Evolutionary conservation across 148 eudicot genomes (phyloP), one percentile per base, ranked within the genome.

Genomic region (Persicaria tinctoria): DNA sequence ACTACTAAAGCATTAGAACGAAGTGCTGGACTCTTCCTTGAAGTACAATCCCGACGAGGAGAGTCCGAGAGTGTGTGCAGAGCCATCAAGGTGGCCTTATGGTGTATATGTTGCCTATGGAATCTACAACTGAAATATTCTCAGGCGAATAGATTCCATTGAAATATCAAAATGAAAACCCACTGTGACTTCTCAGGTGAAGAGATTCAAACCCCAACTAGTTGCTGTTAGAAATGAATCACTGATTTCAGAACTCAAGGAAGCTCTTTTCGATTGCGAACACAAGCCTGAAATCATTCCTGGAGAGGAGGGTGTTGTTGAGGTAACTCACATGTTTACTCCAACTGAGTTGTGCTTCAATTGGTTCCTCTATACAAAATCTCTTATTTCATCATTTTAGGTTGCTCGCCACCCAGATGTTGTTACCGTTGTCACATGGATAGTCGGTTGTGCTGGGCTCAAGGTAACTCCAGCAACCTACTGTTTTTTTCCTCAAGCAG

Each of bases 361-460:
- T 48, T 70, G 54, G 5, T 64, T n/a, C n/a, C n/a, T 38, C 46
- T 9, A 13, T 64, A 64, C 14, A 12, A 5, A 64, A 72, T 77
- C 76, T 41, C 12, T 5, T 57, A 50, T 83, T 76, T 45, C 5
- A 14, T 46, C 47, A 20, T 12, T 6, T 75, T 85, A 96, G 99
- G 99, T 96, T 83, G 99, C 99, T 68, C 97, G 97, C 63, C 99
- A 96, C 53, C 97, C 95, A 32, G 97, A 96, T 83, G 96, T 93
- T 77, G 91, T 76, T 63, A 89, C 87, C 68, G 99, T 92, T 64
- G 97, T 96, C 72, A 96, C 99, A 49, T 97, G 97, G 78, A 96
- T 96, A 79, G 99, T 96, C 74, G 99, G 99, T 51, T 92, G 99
- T 75, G 99, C 99, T 13, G 99, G 99, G 74, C 83, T 96, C 64